These are phyloP conservation scores for Ceriops zippeliana DNA, from an alignment of 345 rosid species.

Conservation along the genomic window DNA sequence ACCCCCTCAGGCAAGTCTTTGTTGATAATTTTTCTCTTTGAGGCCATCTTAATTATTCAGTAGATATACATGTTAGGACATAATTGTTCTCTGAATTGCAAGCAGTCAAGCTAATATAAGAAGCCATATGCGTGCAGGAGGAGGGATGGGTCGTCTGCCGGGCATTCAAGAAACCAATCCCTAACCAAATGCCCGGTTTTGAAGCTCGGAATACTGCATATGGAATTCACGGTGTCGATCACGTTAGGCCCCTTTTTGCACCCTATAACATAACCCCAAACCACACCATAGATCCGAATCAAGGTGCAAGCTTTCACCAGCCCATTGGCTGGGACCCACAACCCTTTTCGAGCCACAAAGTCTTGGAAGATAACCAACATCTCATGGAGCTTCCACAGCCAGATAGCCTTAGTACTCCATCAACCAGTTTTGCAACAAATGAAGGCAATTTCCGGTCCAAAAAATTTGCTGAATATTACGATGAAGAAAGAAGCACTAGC, in stretches of 20 bases:
- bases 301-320: constrained; percentile 19
- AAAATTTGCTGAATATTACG: constrained; percentile 30
- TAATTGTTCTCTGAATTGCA: neutral
- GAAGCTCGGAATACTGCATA: constrained; percentile 63
- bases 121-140: constrained; percentile 46
- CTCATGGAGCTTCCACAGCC: constrained; percentile 61
- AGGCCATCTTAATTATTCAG: no score
- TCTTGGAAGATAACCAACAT: constrained; percentile 34
- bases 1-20: constrained; percentile 57
- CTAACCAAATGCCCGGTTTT: constrained; percentile 70
- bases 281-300: constrained; percentile 13
- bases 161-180: constrained; percentile 81
- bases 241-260: constrained; percentile 22
- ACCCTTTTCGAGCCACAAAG: constrained; percentile 16
- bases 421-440: constrained; percentile 44
- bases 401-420: constrained; percentile 52
- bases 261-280: neutral
- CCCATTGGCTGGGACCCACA: constrained; percentile 23
- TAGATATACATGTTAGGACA: no score
- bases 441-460: constrained; percentile 13
- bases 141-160: constrained; percentile 98
- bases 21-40: neutral
- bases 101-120: neutral
- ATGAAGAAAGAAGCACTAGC: constrained; percentile 40
- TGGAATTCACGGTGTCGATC: constrained; percentile 30